Evolutionary conservation across 2,329 filamentous ascomycete species (phyloP), one percentile per base, ranked within the genome.

Genomic region (Cercospora sesami): DNA sequence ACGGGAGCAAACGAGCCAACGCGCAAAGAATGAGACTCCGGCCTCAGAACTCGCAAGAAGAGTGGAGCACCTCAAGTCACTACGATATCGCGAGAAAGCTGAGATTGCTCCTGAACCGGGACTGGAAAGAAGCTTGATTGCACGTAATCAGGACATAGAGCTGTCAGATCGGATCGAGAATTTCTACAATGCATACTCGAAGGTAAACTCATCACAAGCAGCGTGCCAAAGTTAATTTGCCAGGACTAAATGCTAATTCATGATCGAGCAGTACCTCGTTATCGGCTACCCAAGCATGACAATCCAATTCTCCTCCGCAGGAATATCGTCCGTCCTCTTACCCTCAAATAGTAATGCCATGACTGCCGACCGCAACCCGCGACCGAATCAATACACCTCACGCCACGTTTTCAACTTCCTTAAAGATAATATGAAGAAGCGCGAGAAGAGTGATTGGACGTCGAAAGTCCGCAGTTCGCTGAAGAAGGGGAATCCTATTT

Each of bases 371-470:
- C 58, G n/a, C 6, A 5, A 33, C 21, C 36, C 33, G 5, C n/a
- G 33, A 8, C 58, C 58, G 5, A 39, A 60, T 18, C 57, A 36
- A 39, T 39, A 60, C 30, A 61, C 39, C 23, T 26, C 28, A 16
- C 64, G 42, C 7, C 39, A 88, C 68, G 80, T 87, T 12, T 88
- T 88, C 73, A 80, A 82, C 48, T 82, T 87, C n/a, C 80, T 89
- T 4, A 77, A 80, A 4, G 80, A 84, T n/a, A 80, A 83, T 55
- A 79, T 81, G 1, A 77, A 78, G 18, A 63, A 63, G 26, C 65
- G 63, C 2, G 68, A 69, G n/a, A 80, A 80, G 2, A 82, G 81
- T 60, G 77, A 80, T 0, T 84, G 86, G 77, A 82, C n/a, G 81
- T 70, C 73, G 75, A 1, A 78, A 77, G 0, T 82, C 88, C 2